Evolutionary conservation across 257 asterid genomes (phyloP).

Genomic region (Lycium ferocissimum): DNA sequence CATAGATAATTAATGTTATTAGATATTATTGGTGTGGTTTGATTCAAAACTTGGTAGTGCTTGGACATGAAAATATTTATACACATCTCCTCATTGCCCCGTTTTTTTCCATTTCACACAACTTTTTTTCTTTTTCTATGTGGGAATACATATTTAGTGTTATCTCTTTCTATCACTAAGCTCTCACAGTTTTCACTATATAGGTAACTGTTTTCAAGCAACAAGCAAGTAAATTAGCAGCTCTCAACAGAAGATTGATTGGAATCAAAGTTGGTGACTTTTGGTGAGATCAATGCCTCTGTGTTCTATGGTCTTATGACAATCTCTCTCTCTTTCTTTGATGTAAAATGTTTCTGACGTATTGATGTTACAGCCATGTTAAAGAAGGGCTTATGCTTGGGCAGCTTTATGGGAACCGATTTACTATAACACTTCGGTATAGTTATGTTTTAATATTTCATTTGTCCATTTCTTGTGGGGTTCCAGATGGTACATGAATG

Average conservation of each 20-base stretch:
- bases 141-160: neutral
- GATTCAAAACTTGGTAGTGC: neutral
- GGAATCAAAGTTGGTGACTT: conserved; percentile 95
- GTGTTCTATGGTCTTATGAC: conserved; percentile 22
- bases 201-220: conserved; percentile 96
- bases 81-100: neutral
- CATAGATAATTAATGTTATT: neutral
- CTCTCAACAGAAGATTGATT: conserved; percentile 77
- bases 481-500: neutral
- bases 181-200: conserved; percentile 27
- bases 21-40: neutral
- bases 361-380: conserved; percentile 67
- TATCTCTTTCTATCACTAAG: conserved; percentile 21
- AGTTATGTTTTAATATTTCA: conserved; percentile 22
- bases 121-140: neutral
- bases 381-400: conserved; percentile 91
- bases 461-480: conserved; percentile 8
- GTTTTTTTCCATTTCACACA: neutral
- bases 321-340: conserved; percentile 1
- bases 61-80: neutral
- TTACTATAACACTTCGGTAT: conserved; percentile 86
- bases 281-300: conserved; percentile 61
- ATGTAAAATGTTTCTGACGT: conserved; percentile 28
- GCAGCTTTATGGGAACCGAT: conserved; percentile 89
- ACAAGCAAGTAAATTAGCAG: conserved; percentile 76